Evolutionary conservation across 225 moss, liverwort and hornwort species (phyloP).

Genomic region (Straminergon stramineum): DNA sequence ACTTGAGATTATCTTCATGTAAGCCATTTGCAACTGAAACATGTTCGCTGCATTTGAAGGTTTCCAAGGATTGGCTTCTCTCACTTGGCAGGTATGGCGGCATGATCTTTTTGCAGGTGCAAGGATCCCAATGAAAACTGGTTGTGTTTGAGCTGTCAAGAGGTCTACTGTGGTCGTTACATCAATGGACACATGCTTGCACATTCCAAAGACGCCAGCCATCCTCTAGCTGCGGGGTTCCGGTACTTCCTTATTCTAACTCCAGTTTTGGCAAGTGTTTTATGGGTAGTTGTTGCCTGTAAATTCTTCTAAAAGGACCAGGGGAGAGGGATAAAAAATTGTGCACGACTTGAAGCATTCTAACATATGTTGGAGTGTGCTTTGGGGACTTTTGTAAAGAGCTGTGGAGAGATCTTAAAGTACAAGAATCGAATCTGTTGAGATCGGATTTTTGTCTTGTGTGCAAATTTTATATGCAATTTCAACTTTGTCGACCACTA

Average conservation of each 20-base stretch:
- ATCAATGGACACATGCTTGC: conserved; percentile 57
- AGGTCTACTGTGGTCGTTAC: conserved; percentile 54
- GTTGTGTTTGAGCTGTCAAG: conserved; percentile 43
- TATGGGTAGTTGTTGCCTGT: neutral
- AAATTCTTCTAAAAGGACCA: neutral
- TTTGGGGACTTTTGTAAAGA: neutral
- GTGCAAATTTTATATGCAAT: neutral
- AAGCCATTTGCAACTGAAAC: neutral
- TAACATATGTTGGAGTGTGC: neutral
- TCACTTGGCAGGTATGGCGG: neutral
- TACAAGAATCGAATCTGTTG: neutral
- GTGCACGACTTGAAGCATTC: neutral
- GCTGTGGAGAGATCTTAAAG: neutral
- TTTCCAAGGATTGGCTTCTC: neutral
- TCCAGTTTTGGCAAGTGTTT: neutral
- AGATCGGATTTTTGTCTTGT: neutral
- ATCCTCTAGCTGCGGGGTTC: conserved; percentile 48
- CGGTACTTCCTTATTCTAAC: conserved; percentile 1
- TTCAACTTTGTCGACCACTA: neutral
- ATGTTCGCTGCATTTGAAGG: neutral
- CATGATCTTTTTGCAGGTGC: conserved; percentile 22
- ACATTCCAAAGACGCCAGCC: conserved; percentile 35
- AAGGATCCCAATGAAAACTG: conserved; percentile 49
- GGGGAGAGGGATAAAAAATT: neutral
- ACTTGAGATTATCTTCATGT: neutral